Conservation (phyloP, 2,329 filamentous ascomycete species). For the Colletotrichum sp. region DNA sequence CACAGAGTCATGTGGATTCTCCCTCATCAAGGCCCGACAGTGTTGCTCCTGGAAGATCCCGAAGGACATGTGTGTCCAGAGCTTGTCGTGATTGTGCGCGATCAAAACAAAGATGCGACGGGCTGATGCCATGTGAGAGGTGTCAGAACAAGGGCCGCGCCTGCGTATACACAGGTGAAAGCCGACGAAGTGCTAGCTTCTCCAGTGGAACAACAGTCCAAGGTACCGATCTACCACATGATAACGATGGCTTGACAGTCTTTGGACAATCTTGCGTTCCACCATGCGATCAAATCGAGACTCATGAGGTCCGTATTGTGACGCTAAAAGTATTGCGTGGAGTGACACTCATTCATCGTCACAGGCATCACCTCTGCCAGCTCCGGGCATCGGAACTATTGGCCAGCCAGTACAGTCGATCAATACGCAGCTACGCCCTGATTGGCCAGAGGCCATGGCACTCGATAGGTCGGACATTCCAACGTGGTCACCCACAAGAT, state of each 20-base stretch:
- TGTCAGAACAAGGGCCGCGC: neutral
- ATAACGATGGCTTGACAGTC: neutral
- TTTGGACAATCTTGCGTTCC: neutral
- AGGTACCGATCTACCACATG: neutral
- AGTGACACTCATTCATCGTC: neutral
- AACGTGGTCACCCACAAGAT: neutral
- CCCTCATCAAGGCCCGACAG: accelerated
- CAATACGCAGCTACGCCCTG: neutral
- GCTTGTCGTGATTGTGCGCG: neutral
- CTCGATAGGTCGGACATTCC: neutral
- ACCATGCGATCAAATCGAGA: neutral
- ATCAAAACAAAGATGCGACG: neutral
- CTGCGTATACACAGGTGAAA: neutral
- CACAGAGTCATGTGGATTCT: neutral
- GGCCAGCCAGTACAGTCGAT: neutral
- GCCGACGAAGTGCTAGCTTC: neutral
- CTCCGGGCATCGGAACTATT: neutral
- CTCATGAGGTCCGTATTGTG: neutral
- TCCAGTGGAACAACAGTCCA: neutral
- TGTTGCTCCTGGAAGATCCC: neutral
- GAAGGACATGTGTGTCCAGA: neutral
- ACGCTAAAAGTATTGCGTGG: accelerated
- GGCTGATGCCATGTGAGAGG: neutral
- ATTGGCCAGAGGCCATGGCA: neutral
- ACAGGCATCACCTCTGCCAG: neutral